Evolutionary conservation across 805 yeast genomes (phyloP), one percentile per base, ranked within the genome.

Genomic region (Groenewaldozyma tartarivorans): DNA sequence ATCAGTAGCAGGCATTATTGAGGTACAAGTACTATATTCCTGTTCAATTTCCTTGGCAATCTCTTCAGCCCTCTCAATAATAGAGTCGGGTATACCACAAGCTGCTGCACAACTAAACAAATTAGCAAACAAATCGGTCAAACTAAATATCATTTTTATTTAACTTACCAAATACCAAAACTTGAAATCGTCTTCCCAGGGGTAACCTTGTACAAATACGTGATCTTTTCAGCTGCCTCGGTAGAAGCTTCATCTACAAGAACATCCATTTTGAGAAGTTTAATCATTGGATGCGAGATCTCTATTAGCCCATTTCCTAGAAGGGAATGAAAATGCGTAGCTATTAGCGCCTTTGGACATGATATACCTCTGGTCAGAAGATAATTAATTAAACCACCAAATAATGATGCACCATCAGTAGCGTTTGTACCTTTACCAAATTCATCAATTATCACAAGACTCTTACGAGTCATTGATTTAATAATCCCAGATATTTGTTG

Each of bases 341-440:
- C 29, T 13, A 24, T 7, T 9, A 24, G 29, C 7, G 29, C 29
- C 13, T 24, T 24, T 9, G 29, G 29, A 24, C 29, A 24, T 7
- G 7, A 9, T 13, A 24, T 24, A 24, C 29, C 29, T 13, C 13
- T 7, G 29, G 11, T 24, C 13, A 24, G 13, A 7, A 24, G 29
- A 24, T 24, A 24, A 13, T 24, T 24, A 7, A 24, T 13, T 24
- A 24, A 24, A 24, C 29, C 13, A 7, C 29, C 29, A 24, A 24
- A 24, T 24, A 24, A 24, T 24, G 29, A 24, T 9, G 77, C 78
- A 0, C 96, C 96, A 58, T 88, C 96, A 38, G 63, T 59, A 0
- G 87, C 76, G 1, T 82, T 74, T 3, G 80, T 75, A 2, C 92
- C 92, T 38, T 88, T 62, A 2, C 94, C 94, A 33, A 82, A 72